Base-by-base conservation (phyloP, 2,329 filamentous ascomycete species). In the Exophiala sp. region DNA sequence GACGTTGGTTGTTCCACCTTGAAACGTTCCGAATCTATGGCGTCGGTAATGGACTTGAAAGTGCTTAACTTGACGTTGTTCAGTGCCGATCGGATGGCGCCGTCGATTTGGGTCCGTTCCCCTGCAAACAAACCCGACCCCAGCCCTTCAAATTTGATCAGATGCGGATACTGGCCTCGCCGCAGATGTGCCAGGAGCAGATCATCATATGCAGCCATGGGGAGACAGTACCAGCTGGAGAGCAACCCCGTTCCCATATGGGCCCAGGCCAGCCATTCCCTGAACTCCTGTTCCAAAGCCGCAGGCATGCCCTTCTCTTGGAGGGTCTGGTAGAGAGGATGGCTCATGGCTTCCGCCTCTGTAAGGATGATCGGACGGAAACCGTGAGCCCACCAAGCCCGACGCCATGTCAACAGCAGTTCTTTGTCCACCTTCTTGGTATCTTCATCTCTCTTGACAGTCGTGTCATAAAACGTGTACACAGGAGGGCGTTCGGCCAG, bases 351-450 rank as follows among this genome's bases (percentile, higher is more conserved):
- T 65, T 97, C 91, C 1, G 79, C 81, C 13, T 81, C 78, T 43
- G 86, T 83, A 48, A 97, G 70, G 34, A 97, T 85, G 6, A 93
- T 76, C 0, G 93, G 91, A 55, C 77, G 82, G 70, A 97, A 96
- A 9, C 91, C 93, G 62, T 94, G 82, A 0, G 90, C 88, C 87
- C 88, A 97, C 89, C 91, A 97, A 2, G 91, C 90, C 39, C 88
- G 80, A 53, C 90, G 80, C 93, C 93, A 97, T 46, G 86, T 85
- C 50, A 95, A 72, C 42, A 97, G 75, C 52, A 97, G 71, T 51
- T 83, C 79, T 63, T 84, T 84, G 65, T 96, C 87, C 2, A 87
- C 86, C 52, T 85, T 79, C 60, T 79, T 79, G 43, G 79, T 76
- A 14, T 78, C 77, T 42, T 78, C 74, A 24, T 85, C 78, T 66